These are phyloP conservation scores for Nadsonia starkeyi-henricii DNA, from an alignment of 1,139 yeast species.

Conservation along the genomic window DNA sequence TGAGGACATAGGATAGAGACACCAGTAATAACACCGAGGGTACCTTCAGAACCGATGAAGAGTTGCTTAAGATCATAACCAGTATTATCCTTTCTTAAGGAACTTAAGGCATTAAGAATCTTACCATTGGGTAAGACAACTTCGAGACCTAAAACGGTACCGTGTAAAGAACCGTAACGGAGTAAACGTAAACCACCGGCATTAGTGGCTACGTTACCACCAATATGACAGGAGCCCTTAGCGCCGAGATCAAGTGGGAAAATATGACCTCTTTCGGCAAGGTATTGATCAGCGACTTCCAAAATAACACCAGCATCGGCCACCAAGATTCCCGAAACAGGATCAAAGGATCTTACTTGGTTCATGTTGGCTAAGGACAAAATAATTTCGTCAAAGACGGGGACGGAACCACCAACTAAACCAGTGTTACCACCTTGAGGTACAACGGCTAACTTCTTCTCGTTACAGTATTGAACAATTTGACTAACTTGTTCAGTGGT, in stretches of 20 bases:
- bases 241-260: conserved; percentile 95
- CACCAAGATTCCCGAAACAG: conserved; percentile 71
- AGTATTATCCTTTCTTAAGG: conserved; percentile 85
- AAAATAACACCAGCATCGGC: conserved; percentile 85
- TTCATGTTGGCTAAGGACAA: conserved; percentile 58
- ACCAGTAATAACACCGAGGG: conserved; percentile 82
- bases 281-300: conserved; percentile 69
- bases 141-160: conserved; percentile 81
- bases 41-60: conserved; percentile 89
- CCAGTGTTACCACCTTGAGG: conserved; percentile 99
- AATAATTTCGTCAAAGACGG: conserved; percentile 83
- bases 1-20: conserved; percentile 83
- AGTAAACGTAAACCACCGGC: conserved; percentile 89
- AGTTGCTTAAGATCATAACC: conserved; percentile 88
- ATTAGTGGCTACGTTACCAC: conserved; percentile 91
- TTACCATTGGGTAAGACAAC: conserved; percentile 87
- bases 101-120: conserved; percentile 61
- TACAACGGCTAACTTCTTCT: conserved; percentile 64
- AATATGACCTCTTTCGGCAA: conserved; percentile 71
- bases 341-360: conserved; percentile 68
- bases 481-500: conserved; percentile 64
- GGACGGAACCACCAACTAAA: conserved; percentile 87
- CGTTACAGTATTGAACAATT: conserved; percentile 73
- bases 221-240: conserved; percentile 92
- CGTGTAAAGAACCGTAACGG: conserved; percentile 87